A percentile compares a stretch with the other conserved stretches of the same genome.
Evolutionary conservation across 1,284 basidiomycete genomes (phyloP).

Genomic region (Coniferiporia weirii): DNA sequence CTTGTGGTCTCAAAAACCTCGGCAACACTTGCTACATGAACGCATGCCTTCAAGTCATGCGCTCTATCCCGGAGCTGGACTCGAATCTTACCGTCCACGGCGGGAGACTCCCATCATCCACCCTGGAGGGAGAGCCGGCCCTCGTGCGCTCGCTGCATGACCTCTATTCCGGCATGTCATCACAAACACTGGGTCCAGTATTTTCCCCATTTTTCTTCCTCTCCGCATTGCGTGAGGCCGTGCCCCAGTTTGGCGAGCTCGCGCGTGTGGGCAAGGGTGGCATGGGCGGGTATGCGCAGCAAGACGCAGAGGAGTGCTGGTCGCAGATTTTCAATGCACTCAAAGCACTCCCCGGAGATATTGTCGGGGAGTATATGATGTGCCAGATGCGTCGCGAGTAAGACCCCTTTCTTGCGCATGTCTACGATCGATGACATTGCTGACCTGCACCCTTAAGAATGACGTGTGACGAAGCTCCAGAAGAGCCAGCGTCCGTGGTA

Average conservation of each 20-base stretch:
- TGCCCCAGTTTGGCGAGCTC: conserved; percentile 90
- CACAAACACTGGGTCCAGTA: conserved; percentile 63
- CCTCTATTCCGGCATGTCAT: conserved; percentile 64
- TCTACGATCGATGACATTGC: conserved; percentile 12
- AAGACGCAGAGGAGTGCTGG: conserved; percentile 98
- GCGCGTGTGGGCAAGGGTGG: conserved; percentile 40
- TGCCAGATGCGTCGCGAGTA: conserved; percentile 81
- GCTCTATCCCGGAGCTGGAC: conserved; percentile 86
- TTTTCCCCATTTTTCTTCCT: conserved; percentile 77
- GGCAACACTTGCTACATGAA: conserved; percentile 98
- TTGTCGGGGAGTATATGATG: conserved; percentile 84
- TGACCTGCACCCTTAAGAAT: conserved; percentile 40
- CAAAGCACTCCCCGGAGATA: conserved; percentile 53
- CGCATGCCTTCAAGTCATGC: conserved; percentile 87
- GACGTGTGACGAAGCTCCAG: conserved; percentile 74
- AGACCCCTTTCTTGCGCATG: conserved; percentile 28
- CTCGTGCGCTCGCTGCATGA: conserved; percentile 56
- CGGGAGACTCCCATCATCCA: conserved; percentile 24
- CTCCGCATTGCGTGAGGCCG: conserved; percentile 64
- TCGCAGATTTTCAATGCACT: conserved; percentile 79
- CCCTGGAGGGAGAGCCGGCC: conserved; percentile 12
- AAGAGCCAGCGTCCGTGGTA: conserved; percentile 64
- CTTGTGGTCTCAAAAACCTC: conserved; percentile 67
- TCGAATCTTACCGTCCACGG: conserved; percentile 53
- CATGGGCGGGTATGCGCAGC: conserved; percentile 72